Evolutionary conservation across 1,284 basidiomycete genomes (phyloP), one percentile per base, ranked within the genome.

Genomic region (Cutaneotrichosporon arboriforme): DNA sequence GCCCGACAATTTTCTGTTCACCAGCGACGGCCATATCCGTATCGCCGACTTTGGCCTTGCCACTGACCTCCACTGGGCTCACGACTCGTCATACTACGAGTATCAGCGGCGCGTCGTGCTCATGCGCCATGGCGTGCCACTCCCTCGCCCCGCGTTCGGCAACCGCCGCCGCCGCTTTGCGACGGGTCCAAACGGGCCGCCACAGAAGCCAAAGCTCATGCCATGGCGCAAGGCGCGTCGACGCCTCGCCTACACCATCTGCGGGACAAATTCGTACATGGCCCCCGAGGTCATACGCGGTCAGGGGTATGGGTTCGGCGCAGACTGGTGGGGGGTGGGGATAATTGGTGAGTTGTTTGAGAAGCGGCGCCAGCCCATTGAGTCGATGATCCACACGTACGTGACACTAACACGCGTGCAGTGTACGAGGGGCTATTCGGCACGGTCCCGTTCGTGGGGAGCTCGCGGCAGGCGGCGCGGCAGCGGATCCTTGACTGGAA

Each of bases 241-340:
- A 73, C 89, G 89, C 85, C 78, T 96, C 61, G 93, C 93, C 39
- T 96, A 97, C 76, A 94, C 91, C 54, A 87, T 96, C 81, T 75
- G 74, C 59, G 75, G 74, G 10, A 92, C 89, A 2, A 92, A 92
- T 75, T 90, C 88, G 41, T 92, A 92, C 75, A 92, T 76, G 90
- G 91, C 89, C 10, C 90, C 91, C 31, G 94, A 97, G 72, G 93
- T 97, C 38, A 89, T 98, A 64, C 83, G 91, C 35, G 80, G 80
- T 0, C 63, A 74, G 67, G 93, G 92, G 21, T 97, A 97, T 75
- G 85, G 88, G 44, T 93, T 89, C 74, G 88, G 87, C 34, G 96
- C 90, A 70, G 93, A 97, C 70, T 97, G 92, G 92, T 97, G 94
- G 93, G 91, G 88, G 70, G 80, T 97, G 45, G 92, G 92, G 20